These are phyloP conservation scores for Skeletonema costatum DNA, from an alignment of 108 stramenopile genomes.

Conservation along the genomic window DNA sequence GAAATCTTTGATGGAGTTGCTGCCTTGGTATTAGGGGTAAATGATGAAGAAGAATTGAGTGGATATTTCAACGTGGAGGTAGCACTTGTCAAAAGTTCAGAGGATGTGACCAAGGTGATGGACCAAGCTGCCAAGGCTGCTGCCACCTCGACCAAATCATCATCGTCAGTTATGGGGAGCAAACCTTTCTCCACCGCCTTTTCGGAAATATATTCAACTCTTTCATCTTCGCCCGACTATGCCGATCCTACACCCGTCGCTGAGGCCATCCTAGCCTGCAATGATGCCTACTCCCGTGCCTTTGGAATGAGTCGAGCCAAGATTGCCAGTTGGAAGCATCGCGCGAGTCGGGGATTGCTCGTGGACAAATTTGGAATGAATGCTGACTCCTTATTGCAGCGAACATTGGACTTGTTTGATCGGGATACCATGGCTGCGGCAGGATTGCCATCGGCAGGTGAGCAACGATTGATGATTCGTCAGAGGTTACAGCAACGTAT, in stretches of 20 bases:
- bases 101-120: constrained; percentile 57
- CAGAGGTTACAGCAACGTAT: constrained; percentile 64
- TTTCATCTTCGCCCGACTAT: constrained; percentile 49
- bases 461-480: constrained; percentile 66
- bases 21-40: constrained; percentile 35
- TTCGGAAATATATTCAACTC: constrained; percentile 52
- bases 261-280: constrained; percentile 69
- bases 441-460: constrained; percentile 56
- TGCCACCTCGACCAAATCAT: constrained; percentile 37
- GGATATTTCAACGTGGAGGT: constrained; percentile 61
- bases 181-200: constrained; percentile 46
- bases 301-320: constrained; percentile 65
- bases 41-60: constrained; percentile 33
- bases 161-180: constrained; percentile 4
- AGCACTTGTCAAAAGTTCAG: constrained; percentile 40
- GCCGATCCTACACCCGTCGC: constrained; percentile 75
- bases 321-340: constrained; percentile 70
- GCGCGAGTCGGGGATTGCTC: constrained; percentile 62
- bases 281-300: constrained; percentile 70
- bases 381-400: constrained; percentile 57
- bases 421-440: constrained; percentile 76
- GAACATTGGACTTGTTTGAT: constrained; percentile 68
- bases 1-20: constrained; percentile 71
- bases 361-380: constrained; percentile 71
- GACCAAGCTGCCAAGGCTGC: constrained; percentile 39